These are phyloP conservation scores for Musa itinerans DNA, from an alignment of 176 grass and related monocot species.

Conservation along the genomic window DNA sequence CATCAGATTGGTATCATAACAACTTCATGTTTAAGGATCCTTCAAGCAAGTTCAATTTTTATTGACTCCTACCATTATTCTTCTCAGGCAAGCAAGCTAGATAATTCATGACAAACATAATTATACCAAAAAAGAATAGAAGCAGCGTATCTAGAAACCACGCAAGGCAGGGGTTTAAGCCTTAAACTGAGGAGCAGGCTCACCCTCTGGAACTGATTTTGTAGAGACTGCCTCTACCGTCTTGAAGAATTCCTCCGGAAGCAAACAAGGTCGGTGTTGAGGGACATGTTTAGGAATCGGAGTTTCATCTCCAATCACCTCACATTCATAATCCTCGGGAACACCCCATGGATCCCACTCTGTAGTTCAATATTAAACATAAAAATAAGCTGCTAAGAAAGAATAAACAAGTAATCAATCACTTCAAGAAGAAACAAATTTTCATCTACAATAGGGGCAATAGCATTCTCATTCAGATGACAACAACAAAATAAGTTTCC, in stretches of 20 bases:
- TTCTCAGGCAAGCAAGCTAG: not conserved
- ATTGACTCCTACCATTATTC: not conserved
- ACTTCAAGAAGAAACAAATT: not conserved
- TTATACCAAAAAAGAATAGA: not conserved
- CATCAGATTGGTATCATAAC: too few relatives aligned
- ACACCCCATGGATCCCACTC: conserved; percentile 99
- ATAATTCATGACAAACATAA: not conserved
- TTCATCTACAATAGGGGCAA: not conserved
- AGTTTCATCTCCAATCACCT: conserved; percentile 84
- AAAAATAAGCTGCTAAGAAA: not conserved
- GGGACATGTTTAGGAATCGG: conserved; percentile 94
- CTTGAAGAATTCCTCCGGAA: conserved; percentile 92
- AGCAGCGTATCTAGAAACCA: not conserved
- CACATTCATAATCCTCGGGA: conserved; percentile 84
- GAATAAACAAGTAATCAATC: not conserved
- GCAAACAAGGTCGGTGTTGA: conserved; percentile 53
- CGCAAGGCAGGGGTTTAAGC: conserved; percentile 16
- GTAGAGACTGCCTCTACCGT: conserved; percentile 51
- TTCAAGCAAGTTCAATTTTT: not conserved
- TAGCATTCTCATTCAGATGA: too few relatives aligned
- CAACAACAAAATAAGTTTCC: too few relatives aligned
- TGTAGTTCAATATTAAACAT: conserved; percentile 30
- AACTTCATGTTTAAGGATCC: too few relatives aligned
- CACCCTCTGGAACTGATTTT: conserved; percentile 44
- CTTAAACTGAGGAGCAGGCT: conserved; percentile 54